Percentiles rank a stretch among this genome's conserved stretches.
phyloP scores from a whole-genome alignment of 495 filamentous ascomycete genomes.

The Pseudevernia furfuracea region DNA sequence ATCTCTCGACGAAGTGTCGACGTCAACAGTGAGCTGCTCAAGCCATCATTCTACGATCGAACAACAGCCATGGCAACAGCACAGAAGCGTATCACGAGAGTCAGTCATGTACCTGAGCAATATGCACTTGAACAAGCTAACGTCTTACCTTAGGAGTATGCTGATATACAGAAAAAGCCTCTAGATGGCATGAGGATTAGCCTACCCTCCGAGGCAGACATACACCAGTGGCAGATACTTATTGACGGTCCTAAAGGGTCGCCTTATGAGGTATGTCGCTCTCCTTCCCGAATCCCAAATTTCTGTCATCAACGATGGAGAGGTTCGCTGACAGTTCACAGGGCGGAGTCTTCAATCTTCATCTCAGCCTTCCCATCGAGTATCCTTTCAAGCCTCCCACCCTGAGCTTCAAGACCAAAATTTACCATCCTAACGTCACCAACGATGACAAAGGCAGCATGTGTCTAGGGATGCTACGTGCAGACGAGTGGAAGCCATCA shows the following conservation, averaged over 20 bases:
- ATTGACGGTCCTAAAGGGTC: constrained; percentile 69
- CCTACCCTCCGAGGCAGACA: constrained; percentile 61
- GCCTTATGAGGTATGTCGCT: constrained; percentile 54
- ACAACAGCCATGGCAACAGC: constrained; percentile 14
- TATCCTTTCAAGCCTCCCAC: constrained; percentile 94
- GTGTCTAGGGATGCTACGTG: constrained; percentile 81
- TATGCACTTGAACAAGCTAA: constrained; percentile 10
- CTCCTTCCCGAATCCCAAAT: background rate
- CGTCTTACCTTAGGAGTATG: constrained; percentile 51
- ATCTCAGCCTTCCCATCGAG: constrained; percentile 67
- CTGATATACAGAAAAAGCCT: constrained; percentile 56
- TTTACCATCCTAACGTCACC: constrained; percentile 97
- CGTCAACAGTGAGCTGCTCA: background rate
- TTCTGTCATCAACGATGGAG: background rate
- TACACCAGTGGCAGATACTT: constrained; percentile 75
- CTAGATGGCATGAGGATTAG: constrained; percentile 57
- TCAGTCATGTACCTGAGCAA: constrained; percentile 25
- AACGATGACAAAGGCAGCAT: constrained; percentile 89
- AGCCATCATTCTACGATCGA: background rate
- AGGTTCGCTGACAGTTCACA: constrained; percentile 27
- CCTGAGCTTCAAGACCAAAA: constrained; percentile 83
- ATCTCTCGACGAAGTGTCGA: background rate
- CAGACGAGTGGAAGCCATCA: constrained; percentile 92
- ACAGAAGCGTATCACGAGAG: constrained; percentile 55
- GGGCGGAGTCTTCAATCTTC: constrained; percentile 72